Percentiles rank a stretch among this genome's conserved stretches.
These are phyloP conservation scores for Phytophthora boehmeriae DNA, from an alignment of 352 stramenopile genomes.

Conservation along the genomic window DNA sequence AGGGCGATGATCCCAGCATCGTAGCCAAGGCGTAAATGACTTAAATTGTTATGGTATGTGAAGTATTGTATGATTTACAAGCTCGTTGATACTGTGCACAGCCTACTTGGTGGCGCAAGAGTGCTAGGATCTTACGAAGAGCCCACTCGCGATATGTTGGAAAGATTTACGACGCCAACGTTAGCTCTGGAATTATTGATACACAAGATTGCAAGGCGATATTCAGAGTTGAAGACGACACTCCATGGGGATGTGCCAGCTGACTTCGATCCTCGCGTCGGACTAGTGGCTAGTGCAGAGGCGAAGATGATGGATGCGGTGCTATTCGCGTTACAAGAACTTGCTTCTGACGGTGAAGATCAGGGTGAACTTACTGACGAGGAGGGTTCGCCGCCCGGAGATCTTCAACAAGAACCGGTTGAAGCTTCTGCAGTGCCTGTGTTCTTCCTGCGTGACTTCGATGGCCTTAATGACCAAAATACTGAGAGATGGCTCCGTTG, in stretches of 20 bases:
- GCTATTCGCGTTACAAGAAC: constrained; percentile 25
- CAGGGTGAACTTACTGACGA: background rate
- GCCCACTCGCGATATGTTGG: constrained; percentile 39
- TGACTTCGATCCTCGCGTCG: constrained; percentile 41
- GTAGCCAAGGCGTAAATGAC: constrained; percentile 36
- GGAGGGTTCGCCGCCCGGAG: background rate
- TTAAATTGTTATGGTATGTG: background rate
- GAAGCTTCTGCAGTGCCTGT: constrained; percentile 30
- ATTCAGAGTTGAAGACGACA: constrained; percentile 43
- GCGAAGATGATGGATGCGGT: constrained; percentile 34
- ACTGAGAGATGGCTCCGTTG: constrained; percentile 50
- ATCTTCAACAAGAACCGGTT: background rate
- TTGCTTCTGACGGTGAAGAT: constrained; percentile 6
- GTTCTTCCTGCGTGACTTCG: constrained; percentile 68
- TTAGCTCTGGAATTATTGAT: constrained; percentile 26
- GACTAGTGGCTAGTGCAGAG: constrained; percentile 19
- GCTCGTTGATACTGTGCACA: constrained; percentile 14
- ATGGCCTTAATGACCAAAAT: constrained; percentile 42
- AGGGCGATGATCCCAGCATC: constrained; percentile 51
- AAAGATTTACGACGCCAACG: constrained; percentile 31
- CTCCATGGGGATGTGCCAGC: constrained; percentile 51
- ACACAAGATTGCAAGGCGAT: constrained; percentile 39
- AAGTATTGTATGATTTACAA: background rate
- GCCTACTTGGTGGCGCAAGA: constrained; percentile 27
- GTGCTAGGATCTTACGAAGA: constrained; percentile 48